Base-by-base conservation (phyloP, 331 rosid genomes). In the Quercus phellos region DNA sequence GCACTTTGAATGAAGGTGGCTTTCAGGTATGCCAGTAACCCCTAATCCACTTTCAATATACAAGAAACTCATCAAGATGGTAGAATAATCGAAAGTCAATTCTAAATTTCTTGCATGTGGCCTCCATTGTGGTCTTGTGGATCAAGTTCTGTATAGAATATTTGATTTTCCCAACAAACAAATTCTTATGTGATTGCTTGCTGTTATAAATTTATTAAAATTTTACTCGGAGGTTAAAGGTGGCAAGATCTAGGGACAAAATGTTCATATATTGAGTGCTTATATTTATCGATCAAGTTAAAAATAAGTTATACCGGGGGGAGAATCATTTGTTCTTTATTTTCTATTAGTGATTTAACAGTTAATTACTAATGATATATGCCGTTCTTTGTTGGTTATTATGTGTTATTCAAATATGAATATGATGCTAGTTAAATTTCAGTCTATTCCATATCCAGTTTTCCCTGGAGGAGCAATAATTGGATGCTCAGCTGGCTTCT, bases 401-500 rank as follows among this genome's bases (percentile, higher is more conserved):
- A 72, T 38, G 29, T 79, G 61, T 75, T 81, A 70, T 75, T 74
- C 79, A 87, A 84, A 81, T 85, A 80, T 54, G 76, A 91, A 85
- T 85, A 80, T 88, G 90, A 90, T 90, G 68, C 89, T 77, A 87
- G 92, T 92, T 86, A 90, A 90, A 88, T 94, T 94, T 88, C 99
- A 94, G 99, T 94, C 98, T 83, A 85, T 94, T 88, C 98, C 99
- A 71, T 94, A 94, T 89, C 99, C 99, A 86, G 99, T 90, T 89
- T 94, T 94, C 79, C 97, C 99, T 54, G 99, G 98, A 79, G 99
- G 99, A 83, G 99, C 94, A 58, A 76, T 92, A 70, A 83, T 94
- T 75, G 99, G 99, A 81, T 94, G 99, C 73, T 94, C 99, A 72
- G 94, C 97, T 79, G 99, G 99, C 83, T 90, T 92, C 87, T 74